Conservation (phyloP, 345 rosid genomes). For the Bretschneidera sinensis region DNA sequence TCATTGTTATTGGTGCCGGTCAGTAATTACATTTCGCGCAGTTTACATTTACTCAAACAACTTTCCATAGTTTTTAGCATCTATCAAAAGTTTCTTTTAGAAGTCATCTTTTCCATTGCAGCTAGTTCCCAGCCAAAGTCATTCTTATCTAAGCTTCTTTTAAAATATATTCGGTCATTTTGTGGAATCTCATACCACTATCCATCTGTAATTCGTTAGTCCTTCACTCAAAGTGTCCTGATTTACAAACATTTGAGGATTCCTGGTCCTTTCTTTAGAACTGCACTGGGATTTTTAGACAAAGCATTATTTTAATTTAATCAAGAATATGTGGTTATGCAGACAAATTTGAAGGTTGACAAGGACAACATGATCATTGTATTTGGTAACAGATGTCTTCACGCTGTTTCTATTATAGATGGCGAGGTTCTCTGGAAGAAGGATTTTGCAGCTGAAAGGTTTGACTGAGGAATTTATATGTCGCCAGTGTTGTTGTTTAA, state of each 20-base stretch:
- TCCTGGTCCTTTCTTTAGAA: not conserved
- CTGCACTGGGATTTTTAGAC: not conserved
- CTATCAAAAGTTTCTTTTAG: too few relatives aligned
- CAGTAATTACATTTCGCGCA: slow-evolving; percentile 19
- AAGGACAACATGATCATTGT: slow-evolving; percentile 62
- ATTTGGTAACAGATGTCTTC: slow-evolving; percentile 65
- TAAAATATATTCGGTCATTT: not conserved
- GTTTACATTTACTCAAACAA: not conserved
- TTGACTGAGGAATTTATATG: slow-evolving; percentile 21
- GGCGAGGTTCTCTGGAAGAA: slow-evolving; percentile 88
- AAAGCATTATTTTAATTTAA: not conserved
- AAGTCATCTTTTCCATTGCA: too few relatives aligned
- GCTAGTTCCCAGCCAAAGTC: too few relatives aligned
- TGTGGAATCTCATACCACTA: not conserved
- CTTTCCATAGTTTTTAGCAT: not conserved
- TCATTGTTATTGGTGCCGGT: slow-evolving; percentile 62
- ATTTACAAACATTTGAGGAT: not conserved
- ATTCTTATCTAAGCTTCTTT: too few relatives aligned
- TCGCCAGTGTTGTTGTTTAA: slow-evolving; percentile 3
- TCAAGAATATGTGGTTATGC: slow-evolving; percentile 22
- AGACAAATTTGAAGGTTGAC: slow-evolving; percentile 61
- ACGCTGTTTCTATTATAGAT: slow-evolving; percentile 79
- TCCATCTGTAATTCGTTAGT: not conserved
- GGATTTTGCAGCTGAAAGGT: slow-evolving; percentile 82
- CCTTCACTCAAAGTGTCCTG: not conserved